Base-by-base conservation (phyloP, 805 yeast genomes). In the Saturnispora zaruensis region DNA sequence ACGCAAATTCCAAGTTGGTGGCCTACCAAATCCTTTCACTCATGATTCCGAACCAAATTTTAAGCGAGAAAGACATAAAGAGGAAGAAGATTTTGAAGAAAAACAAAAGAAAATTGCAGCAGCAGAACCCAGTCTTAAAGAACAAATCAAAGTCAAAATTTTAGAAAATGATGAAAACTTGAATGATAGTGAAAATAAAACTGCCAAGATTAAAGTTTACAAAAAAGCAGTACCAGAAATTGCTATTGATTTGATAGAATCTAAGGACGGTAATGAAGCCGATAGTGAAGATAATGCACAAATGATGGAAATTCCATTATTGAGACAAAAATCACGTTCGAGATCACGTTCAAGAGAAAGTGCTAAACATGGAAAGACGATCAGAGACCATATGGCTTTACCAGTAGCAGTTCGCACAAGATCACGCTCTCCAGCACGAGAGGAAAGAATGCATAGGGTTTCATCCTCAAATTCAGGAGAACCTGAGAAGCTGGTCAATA, bases 371-470 rank as follows among this genome's bases (percentile, higher is more conserved):
- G 33, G 16, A 9, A 14, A 36, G 2, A 41, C 46, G 14, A 2
- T 23, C n/a, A 38, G 33, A n/a, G 50, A 50, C 14, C 45, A 51
- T 49, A 50, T 21, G 23, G 56, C 26, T 11, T 46, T 43, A 20
- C 52, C 51, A n/a, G 51, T 53, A 30, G 56, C 46, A 46, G 57
- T 23, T 9, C 45, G 48, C 48, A 53, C 51, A 25, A 51, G 66
- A 33, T 55, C 64, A 4, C 51, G 57, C 28, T 62, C 66, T 13
- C 66, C 64, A 16, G 54, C 56, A 11, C 51, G 66, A 42, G 58
- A 57, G 26, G 65, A 62, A 42, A 47, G 51, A 26, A 51, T 30
- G n/a, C 28, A 34, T 8, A 43, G 30, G 23, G 42, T 32, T 11
- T 25, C 30, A 7, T 30, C 32, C 4, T 28, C 32, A 8, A 36